Percentiles rank a stretch among this genome's conserved stretches.
Conservation (phyloP, 1,139 yeast genomes). For the Scheffersomyces titani region DNA sequence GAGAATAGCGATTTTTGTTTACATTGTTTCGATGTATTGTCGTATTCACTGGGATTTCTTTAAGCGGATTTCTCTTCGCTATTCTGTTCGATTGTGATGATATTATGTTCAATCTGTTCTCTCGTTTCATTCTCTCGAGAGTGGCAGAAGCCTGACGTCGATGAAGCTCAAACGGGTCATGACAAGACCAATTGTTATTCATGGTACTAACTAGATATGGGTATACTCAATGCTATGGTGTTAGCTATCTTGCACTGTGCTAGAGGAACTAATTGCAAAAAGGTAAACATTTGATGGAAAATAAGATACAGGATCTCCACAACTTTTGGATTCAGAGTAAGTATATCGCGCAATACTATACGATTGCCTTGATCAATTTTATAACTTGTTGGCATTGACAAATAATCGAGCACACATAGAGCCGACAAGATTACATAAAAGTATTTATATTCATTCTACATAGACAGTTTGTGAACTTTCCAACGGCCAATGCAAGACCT, state of each 20-base stretch:
- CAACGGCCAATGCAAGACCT: no score
- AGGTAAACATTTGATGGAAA: no score
- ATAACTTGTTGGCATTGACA: no score
- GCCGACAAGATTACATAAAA: no score
- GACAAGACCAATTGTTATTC: background rate
- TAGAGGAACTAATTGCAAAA: no score
- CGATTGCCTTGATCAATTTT: no score
- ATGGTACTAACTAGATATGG: background rate
- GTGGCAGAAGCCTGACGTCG: conserved; percentile 14
- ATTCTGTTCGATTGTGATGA: background rate
- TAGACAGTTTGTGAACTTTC: no score
- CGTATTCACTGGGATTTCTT: background rate
- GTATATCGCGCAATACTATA: no score
- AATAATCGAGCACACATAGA: no score
- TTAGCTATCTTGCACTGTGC: background rate
- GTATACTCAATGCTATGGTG: background rate
- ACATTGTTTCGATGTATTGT: background rate
- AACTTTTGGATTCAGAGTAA: no score
- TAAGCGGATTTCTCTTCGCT: background rate
- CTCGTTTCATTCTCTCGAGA: conserved; percentile 16
- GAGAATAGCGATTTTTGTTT: background rate
- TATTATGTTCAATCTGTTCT: conserved; percentile 10
- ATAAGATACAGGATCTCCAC: no score
- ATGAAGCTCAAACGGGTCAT: conserved; percentile 20
- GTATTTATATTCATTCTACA: no score